Evolutionary conservation across 345 rosid genomes (phyloP), one percentile per base, ranked within the genome.

Genomic region (Toxicodendron radicans): DNA sequence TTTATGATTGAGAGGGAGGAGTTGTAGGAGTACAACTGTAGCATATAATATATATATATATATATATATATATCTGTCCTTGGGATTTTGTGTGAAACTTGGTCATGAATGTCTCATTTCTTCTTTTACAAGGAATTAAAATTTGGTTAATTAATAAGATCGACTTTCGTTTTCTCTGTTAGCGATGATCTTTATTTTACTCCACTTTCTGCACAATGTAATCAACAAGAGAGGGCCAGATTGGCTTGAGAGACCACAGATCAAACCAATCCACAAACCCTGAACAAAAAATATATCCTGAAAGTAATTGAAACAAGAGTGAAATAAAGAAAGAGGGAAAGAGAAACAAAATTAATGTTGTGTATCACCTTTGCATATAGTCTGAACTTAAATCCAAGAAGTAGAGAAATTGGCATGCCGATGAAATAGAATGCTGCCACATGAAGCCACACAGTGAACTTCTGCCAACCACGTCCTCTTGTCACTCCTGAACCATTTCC

Each of bases 261-360:
- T 89, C 60, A 89, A n/a, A 65, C 97, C 96, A 11, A 83, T 86
- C 97, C 94, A 92, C 64, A 90, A 79, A 38, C 93, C 97, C 95
- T 89, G 81, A 21, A 49, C 8, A 5, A 4, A 30, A 10, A 5
- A 62, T 9, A 35, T 20, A 63, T 56, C 16, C 2, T 33, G 18
- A 38, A 63, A 8, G 6, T 9, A 43, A 49, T 5, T 6, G 43
- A 59, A 33, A 54, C 0, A 56, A 17, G n/a, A 5, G n/a, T n/a
- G 5, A 35, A 71, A 17, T 3, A 51, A 33, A 30, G 53, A 48
- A 41, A 0, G 9, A 20, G 66, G 5, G 23, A 32, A 7, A 8
- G 17, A 20, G 61, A 54, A 18, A 43, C 18, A 21, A 11, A 16
- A 5, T 38, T 38, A 38, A 58, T 23, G 35, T 67, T 54, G 9